These are phyloP conservation scores for Bassia scoparia DNA, from an alignment of 148 eudicot genomes.

Conservation along the genomic window DNA sequence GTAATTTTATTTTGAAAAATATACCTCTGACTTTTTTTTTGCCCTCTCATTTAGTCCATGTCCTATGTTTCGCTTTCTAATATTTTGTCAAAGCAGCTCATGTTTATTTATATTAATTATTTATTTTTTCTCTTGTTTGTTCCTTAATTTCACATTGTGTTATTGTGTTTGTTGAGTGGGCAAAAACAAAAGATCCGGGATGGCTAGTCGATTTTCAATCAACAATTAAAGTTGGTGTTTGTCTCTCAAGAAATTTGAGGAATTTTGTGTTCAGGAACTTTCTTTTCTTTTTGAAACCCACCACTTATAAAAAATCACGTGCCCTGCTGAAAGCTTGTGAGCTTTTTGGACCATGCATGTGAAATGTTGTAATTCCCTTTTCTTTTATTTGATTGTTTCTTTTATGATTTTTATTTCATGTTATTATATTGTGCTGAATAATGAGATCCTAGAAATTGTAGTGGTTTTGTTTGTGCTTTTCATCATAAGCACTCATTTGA, in stretches of 20 bases:
- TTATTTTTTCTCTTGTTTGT: neutral
- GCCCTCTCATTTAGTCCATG: neutral
- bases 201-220: neutral
- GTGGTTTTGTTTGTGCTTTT: slow-evolving; percentile 12
- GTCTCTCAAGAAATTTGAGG: neutral
- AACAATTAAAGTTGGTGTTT: neutral
- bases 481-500: slow-evolving; percentile 12
- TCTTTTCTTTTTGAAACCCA: neutral
- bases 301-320: neutral
- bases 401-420: neutral
- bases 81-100: neutral
- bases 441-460: neutral
- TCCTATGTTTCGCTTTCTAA: neutral
- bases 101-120: neutral
- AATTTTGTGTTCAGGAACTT: neutral
- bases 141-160: neutral
- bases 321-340: neutral
- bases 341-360: slow-evolving; percentile 10
- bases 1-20: neutral
- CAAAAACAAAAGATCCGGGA: neutral
- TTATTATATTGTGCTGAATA: neutral
- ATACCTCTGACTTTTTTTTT: neutral
- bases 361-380: slow-evolving; percentile 2
- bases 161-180: neutral
- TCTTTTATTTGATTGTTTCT: neutral